Base-by-base conservation (phyloP, 768 basidiomycete genomes). In the Leccinum variicolor region DNA sequence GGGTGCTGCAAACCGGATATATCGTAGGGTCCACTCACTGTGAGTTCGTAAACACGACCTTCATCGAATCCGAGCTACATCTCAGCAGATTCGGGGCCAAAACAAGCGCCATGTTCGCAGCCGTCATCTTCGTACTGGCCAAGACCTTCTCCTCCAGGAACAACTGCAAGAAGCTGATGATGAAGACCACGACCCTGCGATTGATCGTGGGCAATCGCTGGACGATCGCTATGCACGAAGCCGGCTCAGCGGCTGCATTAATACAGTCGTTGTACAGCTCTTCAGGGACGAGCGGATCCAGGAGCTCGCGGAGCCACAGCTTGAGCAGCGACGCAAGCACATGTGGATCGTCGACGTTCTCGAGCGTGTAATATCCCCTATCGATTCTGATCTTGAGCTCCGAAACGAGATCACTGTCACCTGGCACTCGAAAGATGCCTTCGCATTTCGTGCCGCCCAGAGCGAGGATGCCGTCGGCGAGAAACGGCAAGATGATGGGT, bases 181-280 rank as follows among this genome's bases (percentile, higher is more conserved):
- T 82, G 69, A 95, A 96, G 53, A 94, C 72, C 13, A 96, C 80
- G 9, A 96, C 94, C 11, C 91, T 82, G 17, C 92, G 81, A 66
- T 96, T 93, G 68, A 91, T 86, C 13, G 87, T 89, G 17, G 94
- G 95, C 17, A 98, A 79, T 11, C 84, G 80, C 63, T 83, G 79
- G 19, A 96, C 80, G 62, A 96, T 87, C 45, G 79, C 80, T 52
- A 94, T 79, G 66, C 90, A 90, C 6, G 84, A 83, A 11, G 81
- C 75, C 0, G 89, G 82, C 43, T 90, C 84, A 41, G 82, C 77
- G 3, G 92, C 80, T 54, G 78, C 80, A 34, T 81, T 79, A 53
- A 96, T 84, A 64, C 92, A 94, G 64, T 93, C 90, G 67, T 96
- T 92, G 78, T 96, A 98, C 77, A 92, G 76, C 71, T 92, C 89